Evolutionary conservation across 768 basidiomycete species (phyloP).

Genomic region (Boletus rubropictus): DNA sequence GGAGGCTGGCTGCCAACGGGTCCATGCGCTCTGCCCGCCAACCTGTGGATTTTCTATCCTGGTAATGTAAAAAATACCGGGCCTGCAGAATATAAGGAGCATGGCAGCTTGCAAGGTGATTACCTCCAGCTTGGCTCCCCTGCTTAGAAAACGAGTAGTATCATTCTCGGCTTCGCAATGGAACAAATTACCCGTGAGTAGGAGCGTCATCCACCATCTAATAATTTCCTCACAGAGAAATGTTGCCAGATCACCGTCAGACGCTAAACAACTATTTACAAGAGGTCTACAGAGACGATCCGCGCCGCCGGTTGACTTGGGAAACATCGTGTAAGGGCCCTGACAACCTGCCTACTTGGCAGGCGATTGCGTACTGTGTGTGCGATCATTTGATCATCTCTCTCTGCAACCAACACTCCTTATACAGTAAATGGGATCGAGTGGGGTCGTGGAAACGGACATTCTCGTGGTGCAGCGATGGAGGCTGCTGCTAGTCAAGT

Average conservation of each 20-base stretch:
- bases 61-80: conserved; percentile 8
- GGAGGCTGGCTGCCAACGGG: conserved; percentile 4
- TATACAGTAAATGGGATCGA: conserved; percentile 18
- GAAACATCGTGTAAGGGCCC: conserved; percentile 12
- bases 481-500: conserved; percentile 19
- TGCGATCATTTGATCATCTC: background rate
- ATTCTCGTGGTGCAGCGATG: conserved; percentile 16
- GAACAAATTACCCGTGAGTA: conserved; percentile 11
- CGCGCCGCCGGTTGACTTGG: conserved; percentile 15
- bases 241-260: conserved; percentile 18
- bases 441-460: conserved; percentile 19
- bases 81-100: conserved; percentile 14
- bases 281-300: conserved; percentile 9
- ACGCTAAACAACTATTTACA: conserved; percentile 22
- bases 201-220: background rate
- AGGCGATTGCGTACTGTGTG: conserved; percentile 20
- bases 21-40: conserved; percentile 9
- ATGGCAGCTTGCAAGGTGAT: background rate
- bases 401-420: background rate
- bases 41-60: conserved; percentile 19
- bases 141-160: background rate
- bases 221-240: background rate
- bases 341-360: conserved; percentile 21
- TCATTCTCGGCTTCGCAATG: background rate
- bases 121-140: background rate